These are phyloP conservation scores for Lithospermum erythrorhizon DNA, from an alignment of 257 asterid species.

Conservation along the genomic window DNA sequence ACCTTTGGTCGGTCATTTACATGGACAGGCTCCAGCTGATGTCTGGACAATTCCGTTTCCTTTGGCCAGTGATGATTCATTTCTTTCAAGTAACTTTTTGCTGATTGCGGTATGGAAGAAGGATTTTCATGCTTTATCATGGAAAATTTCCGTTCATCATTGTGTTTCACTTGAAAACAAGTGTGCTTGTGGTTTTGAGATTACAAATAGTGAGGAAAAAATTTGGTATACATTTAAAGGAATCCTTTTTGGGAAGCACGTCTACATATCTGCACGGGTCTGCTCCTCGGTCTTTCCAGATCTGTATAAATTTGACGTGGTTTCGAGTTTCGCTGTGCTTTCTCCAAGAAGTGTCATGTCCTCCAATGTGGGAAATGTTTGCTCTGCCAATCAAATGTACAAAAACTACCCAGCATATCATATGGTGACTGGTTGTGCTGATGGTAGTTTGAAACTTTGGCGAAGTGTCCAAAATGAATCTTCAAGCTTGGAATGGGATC, in stretches of 20 bases:
- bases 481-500: constrained; percentile 49
- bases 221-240: constrained; percentile 37
- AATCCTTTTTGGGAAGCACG: constrained; percentile 42
- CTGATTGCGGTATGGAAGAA: constrained; percentile 70
- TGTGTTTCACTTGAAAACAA: constrained; percentile 30
- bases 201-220: constrained; percentile 20
- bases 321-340: constrained; percentile 60
- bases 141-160: constrained; percentile 62
- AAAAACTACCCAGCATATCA: constrained; percentile 58
- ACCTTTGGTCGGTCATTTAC: constrained; percentile 37
- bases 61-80: constrained; percentile 37
- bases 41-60: constrained; percentile 58
- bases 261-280: constrained; percentile 45
- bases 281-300: constrained; percentile 62
- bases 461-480: constrained; percentile 49
- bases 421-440: constrained; percentile 57
- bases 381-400: constrained; percentile 25
- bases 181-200: constrained; percentile 21
- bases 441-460: constrained; percentile 80
- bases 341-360: constrained; percentile 36
- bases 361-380: constrained; percentile 30
- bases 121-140: constrained; percentile 61
- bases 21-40: constrained; percentile 38
- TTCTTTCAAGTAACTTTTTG: constrained; percentile 48
- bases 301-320: constrained; percentile 37